phyloP scores from a whole-genome alignment of 257 asterid genomes.

The Solanum chilense region DNA sequence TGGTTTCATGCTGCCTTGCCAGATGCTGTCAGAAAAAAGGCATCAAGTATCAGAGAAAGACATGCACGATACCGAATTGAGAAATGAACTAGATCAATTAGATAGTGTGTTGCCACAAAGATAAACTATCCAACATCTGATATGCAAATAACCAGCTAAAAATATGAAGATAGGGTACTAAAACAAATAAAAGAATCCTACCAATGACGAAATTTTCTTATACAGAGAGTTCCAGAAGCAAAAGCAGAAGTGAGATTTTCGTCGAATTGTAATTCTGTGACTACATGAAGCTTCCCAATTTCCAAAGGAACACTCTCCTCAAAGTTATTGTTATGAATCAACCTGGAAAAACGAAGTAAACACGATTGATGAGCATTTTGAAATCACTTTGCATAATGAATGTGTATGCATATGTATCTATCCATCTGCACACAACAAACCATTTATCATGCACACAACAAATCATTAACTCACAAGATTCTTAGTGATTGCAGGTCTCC shows the following conservation, averaged over 20 bases:
- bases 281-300: slow-evolving; percentile 55
- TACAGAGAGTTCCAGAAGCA: slow-evolving; percentile 35
- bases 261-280: slow-evolving; percentile 48
- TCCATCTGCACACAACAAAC: not conserved
- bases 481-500: slow-evolving; percentile 48
- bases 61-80: not conserved
- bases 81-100: not conserved
- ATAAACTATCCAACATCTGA: not conserved
- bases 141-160: not conserved
- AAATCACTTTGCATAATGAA: not conserved
- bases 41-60: slow-evolving; percentile 1
- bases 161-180: not conserved
- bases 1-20: slow-evolving; percentile 27
- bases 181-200: slow-evolving; percentile 11
- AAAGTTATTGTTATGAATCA: slow-evolving; percentile 60
- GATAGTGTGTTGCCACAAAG: not conserved
- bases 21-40: slow-evolving; percentile 25
- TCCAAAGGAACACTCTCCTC: slow-evolving; percentile 61
- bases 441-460: not conserved
- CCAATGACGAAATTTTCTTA: slow-evolving; percentile 80
- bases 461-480: slow-evolving; percentile 38
- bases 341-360: slow-evolving; percentile 24
- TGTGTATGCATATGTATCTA: not conserved
- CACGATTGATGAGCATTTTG: not conserved
- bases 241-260: slow-evolving; percentile 33